A percentile compares a stretch with the other conserved stretches of the same genome.
These are phyloP conservation scores for Chrysosporium keratinophilum DNA, from an alignment of 2,329 filamentous ascomycete genomes.

Conservation along the genomic window DNA sequence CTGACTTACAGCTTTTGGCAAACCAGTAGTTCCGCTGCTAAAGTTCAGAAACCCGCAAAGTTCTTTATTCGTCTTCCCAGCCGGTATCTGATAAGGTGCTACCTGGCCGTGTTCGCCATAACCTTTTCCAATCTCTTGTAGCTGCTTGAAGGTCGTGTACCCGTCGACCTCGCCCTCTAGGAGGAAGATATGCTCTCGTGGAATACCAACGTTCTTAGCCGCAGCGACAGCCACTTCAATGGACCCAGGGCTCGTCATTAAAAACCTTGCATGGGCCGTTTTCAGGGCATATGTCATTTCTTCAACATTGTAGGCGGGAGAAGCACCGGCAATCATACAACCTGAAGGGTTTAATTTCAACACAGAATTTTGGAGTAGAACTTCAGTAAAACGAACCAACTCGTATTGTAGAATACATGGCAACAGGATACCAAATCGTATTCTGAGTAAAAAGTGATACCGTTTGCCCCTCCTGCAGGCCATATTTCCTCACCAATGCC, in stretches of 20 bases:
- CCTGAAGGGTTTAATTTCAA: constrained; percentile 2
- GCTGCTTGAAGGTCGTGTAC: constrained; percentile 35
- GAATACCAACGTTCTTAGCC: constrained; percentile 45
- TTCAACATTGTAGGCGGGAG: constrained; percentile 55
- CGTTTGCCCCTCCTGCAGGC: constrained; percentile 45
- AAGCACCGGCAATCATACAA: constrained; percentile 52
- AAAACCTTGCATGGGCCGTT: constrained; percentile 46
- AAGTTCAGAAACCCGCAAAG: constrained; percentile 46
- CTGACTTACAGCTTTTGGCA: constrained; percentile 38
- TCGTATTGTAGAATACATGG: constrained; percentile 49
- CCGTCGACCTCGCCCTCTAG: constrained; percentile 45
- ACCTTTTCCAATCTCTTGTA: constrained; percentile 25
- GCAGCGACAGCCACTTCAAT: constrained; percentile 47
- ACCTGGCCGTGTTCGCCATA: constrained; percentile 37
- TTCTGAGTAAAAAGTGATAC: constrained; percentile 54
- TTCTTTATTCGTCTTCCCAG: constrained; percentile 47
- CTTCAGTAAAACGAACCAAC: constrained; percentile 15
- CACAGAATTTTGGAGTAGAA: neutral
- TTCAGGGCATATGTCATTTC: constrained; percentile 57
- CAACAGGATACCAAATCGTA: constrained; percentile 57
- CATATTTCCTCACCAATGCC: constrained; percentile 47
- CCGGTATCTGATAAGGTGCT: constrained; percentile 40
- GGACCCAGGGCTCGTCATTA: constrained; percentile 47
- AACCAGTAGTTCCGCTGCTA: constrained; percentile 41
- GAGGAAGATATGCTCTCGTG: constrained; percentile 44